Percentiles rank a stretch among this genome's conserved stretches.
Conservation (phyloP, 2,329 filamentous ascomycete species). For the Colletotrichum cordylinicola region DNA sequence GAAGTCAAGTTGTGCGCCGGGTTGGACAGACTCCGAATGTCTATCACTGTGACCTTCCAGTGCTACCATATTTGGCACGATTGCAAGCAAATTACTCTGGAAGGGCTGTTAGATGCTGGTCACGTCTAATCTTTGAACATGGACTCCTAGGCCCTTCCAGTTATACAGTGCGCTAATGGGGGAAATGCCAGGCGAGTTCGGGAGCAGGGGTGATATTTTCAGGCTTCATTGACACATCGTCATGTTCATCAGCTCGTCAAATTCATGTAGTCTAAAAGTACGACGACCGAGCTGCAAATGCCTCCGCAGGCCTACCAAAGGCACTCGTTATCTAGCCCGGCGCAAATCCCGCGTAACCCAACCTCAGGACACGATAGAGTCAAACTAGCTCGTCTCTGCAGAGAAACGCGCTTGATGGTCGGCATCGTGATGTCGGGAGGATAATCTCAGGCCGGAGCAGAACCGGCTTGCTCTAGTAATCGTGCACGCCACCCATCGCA, state of each 20-base stretch:
- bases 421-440: neutral
- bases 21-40: neutral
- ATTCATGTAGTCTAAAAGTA: constrained; percentile 16
- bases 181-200: neutral
- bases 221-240: neutral
- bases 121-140: neutral
- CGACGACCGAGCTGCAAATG: neutral
- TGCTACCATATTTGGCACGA: neutral
- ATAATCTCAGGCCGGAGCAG: constrained; percentile 41
- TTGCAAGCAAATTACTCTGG: neutral
- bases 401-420: neutral
- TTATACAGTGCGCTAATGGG: neutral
- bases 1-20: neutral
- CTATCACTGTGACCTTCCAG: neutral
- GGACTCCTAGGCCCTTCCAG: neutral
- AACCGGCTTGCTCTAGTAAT: constrained; percentile 69
- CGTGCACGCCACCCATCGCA: constrained; percentile 85
- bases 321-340: neutral
- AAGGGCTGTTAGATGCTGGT: neutral
- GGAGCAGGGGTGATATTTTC: neutral
- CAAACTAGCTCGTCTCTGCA: neutral
- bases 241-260: constrained; percentile 16
- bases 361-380: neutral
- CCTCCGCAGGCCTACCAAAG: neutral
- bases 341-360: neutral